Base-by-base conservation (phyloP, 129 eudicot species). In the Centaurea solstitialis region DNA sequence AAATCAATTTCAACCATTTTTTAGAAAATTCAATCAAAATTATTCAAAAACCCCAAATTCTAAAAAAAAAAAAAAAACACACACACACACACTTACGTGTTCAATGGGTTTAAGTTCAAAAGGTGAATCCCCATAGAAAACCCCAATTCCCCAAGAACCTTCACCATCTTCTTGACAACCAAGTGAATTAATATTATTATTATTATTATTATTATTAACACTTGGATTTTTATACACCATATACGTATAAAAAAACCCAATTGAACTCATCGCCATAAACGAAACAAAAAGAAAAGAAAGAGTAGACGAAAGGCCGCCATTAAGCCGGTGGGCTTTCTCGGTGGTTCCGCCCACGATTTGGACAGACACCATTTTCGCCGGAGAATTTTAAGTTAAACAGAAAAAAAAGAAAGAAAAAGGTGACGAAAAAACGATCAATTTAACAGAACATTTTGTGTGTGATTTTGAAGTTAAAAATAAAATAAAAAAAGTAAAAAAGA, bases 71-170 rank as follows among this genome's bases (percentile, higher is more conserved):
- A 26, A 26, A 26, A 26, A 26, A 26, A 26, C n/a, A n/a, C n/a
- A n/a, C n/a, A n/a, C 24, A 17, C 45, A 18, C 18, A 18, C 13
- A 24, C 97, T 86, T 80, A 92, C 98, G 53, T 76, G 86, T 85
- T 94, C 98, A 83, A 94, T 87, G 7, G 98, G 97, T 76, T 85
- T 92, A 72, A 94, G 96, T 9, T 87, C 59, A 83, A 94, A 94
- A 1, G 98, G 98, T 5, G 97, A 90, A 57, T 84, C 91, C 9
- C 98, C 98, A 70, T 88, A 92, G 74, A 87, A 94, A 79, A 94
- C 87, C 47, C 98, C 98, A 65, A 94, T 81, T 4, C 94, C 81
- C 98, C 98, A 94, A 0, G 98, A 94, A 24, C 98, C 98, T 80
- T 94, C 98, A 70, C 76, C 79, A 78, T 94, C 98, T 57, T 84